Evolutionary conservation across 306 rosid species (phyloP), one percentile per base, ranked within the genome.

Genomic region (Geum urbanum): DNA sequence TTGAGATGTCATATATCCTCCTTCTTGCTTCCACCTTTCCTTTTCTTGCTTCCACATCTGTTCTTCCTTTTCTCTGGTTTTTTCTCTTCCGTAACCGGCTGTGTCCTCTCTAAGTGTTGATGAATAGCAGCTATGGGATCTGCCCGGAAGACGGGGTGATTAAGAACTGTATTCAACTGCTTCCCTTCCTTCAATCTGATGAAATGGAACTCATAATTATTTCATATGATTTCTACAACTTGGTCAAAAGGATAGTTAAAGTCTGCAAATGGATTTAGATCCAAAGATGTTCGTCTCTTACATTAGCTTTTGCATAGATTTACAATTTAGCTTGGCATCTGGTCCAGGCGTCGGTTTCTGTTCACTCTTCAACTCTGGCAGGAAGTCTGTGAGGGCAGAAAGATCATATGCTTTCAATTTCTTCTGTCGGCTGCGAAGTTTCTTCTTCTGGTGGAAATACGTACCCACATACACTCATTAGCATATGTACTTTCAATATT

Each of bases 391-490:
- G 62, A 92, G 86, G 41, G 89, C 22, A 35, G 90, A 79, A 59
- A 92, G 94, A 80, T 87, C 80, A 72, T 88, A 88, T 18, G 87
- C 89, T 68, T 88, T 88, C 84, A 88, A 76, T 76, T 88, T 77
- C 77, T 77, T 88, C 80, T 84, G 86, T 8, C 89, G 84, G 43
- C 95, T 87, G 64, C 87, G 73, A n/a, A 66, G 84, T 78, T 77
- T 87, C 69, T 70, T 56, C 55, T 83, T 80, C 82, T 73, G 82
- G 20, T 50, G 32, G 32, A 27, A 2, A 27, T 27, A 27, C 32
- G 2, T 27, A 15, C 43, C 15, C 43, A 15, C 9, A 35, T 11
- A 6, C 3, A 70, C 12, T 43, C 27, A 24, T 55, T 70, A 70
- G 18, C 45, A 55, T 9, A 56, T 27, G 9, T 5, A 44, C 6